Conservation (phyloP, 2,329 filamentous ascomycete species). For the Orbilia ellipsospora region DNA sequence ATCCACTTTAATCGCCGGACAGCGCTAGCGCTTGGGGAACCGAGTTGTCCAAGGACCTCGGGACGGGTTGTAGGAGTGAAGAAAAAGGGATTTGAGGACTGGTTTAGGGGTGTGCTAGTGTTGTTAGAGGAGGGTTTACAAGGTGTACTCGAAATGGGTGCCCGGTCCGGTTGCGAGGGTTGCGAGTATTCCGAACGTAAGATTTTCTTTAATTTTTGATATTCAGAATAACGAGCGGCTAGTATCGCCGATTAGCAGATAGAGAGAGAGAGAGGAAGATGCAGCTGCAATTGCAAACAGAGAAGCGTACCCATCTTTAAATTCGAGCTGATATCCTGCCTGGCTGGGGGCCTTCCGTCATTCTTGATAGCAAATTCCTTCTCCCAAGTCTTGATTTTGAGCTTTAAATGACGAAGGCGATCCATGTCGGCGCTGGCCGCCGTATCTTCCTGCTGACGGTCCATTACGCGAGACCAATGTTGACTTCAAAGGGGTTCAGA, state of each 20-base stretch:
- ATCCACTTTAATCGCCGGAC: conserved; percentile 49
- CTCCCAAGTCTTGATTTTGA: conserved; percentile 52
- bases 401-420: conserved; percentile 46
- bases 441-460: neutral
- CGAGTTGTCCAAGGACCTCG: conserved; percentile 18
- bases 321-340: conserved; percentile 44
- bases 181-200: conserved; percentile 22
- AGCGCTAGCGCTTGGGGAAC: conserved; percentile 32
- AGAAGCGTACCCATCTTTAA: conserved; percentile 43
- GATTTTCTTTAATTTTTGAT: conserved; percentile 45
- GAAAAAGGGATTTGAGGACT: conserved; percentile 36
- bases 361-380: conserved; percentile 45
- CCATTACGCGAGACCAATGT: too few species aligned
- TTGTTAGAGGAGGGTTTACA: neutral
- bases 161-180: conserved; percentile 2
- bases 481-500: too few species aligned
- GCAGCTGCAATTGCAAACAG: neutral
- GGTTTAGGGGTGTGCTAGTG: conserved; percentile 33
- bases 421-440: conserved; percentile 11
- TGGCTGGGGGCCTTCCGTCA: conserved; percentile 40
- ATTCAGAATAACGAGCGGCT: conserved; percentile 52
- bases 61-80: conserved; percentile 40
- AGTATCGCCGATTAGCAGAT: neutral
- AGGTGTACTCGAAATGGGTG: conserved; percentile 8
- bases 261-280: neutral